Conservation (phyloP, 805 yeast species). For the Starmerella bacillaris region DNA sequence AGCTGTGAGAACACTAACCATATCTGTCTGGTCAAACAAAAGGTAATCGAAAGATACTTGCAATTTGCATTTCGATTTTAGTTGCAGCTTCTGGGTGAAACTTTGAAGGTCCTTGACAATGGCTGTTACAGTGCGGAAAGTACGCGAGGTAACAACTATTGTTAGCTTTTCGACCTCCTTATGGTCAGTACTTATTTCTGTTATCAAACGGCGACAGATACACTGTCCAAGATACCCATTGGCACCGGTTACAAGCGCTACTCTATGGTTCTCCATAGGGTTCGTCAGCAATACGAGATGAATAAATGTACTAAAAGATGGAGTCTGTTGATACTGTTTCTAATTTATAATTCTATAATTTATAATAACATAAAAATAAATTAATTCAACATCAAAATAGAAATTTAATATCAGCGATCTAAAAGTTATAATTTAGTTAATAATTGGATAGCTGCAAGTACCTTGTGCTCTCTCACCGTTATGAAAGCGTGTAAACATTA, state of each 20-base stretch:
- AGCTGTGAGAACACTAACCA: constrained; percentile 69
- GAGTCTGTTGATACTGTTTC: too few species aligned
- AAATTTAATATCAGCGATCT: too few species aligned
- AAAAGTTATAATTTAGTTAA: too few species aligned
- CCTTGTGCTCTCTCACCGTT: too few species aligned
- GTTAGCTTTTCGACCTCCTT: constrained; percentile 44
- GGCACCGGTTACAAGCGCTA: constrained; percentile 28
- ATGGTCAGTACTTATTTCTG: constrained; percentile 23
- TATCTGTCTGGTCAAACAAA: constrained; percentile 72
- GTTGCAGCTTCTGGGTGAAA: constrained; percentile 16
- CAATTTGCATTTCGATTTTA: constrained; percentile 28
- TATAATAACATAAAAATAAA: too few species aligned
- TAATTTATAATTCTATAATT: too few species aligned
- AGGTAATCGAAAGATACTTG: constrained; percentile 71
- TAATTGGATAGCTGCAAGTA: too few species aligned
- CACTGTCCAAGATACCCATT: constrained; percentile 60
- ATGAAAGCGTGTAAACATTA: too few species aligned
- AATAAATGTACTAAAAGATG: too few species aligned
- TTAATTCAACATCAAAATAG: too few species aligned
- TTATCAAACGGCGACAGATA: constrained; percentile 63
- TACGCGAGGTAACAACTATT: constrained; percentile 73
- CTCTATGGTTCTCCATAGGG: constrained; percentile 7
- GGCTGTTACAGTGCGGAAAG: constrained; percentile 66
- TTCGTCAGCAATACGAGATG: background rate
- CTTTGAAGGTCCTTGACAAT: constrained; percentile 38